phyloP scores from a whole-genome alignment of 495 filamentous ascomycete species.

The Aspergillus baeticus region DNA sequence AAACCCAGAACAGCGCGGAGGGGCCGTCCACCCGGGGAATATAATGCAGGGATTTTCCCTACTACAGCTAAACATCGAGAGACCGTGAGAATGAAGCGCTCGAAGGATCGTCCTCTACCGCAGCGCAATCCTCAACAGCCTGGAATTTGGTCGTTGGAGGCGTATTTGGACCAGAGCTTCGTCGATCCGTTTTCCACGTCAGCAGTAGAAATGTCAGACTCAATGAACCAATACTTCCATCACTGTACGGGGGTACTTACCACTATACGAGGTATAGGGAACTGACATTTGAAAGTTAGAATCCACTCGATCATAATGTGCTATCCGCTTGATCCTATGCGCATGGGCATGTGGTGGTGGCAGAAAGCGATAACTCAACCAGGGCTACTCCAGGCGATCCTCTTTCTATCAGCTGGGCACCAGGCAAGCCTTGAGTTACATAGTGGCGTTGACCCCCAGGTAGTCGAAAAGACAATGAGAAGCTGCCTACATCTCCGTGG shows the following conservation, averaged over 20 bases:
- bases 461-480: background rate
- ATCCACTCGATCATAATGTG: slow-evolving; percentile 5
- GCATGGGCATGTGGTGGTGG: slow-evolving; percentile 13
- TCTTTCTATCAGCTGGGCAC: slow-evolving; percentile 7
- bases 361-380: slow-evolving; percentile 8
- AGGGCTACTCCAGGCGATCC: slow-evolving; percentile 4
- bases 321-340: slow-evolving; percentile 6
- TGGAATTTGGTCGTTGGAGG: slow-evolving; percentile 6
- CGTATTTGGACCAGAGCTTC: slow-evolving; percentile 4
- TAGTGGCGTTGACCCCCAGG: slow-evolving; percentile 2
- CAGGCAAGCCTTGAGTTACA: slow-evolving; percentile 5
- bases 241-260: background rate
- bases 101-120: too few species aligned
- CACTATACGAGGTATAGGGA: too few species aligned
- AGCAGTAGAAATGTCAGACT: slow-evolving; percentile 2
- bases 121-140: background rate
- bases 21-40: too few species aligned
- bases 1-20: background rate
- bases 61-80: too few species aligned
- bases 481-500: slow-evolving; percentile 3
- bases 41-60: too few species aligned
- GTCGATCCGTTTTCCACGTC: slow-evolving; percentile 1
- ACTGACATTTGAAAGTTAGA: background rate
- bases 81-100: too few species aligned
- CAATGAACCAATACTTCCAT: slow-evolving; percentile 9